Evolutionary conservation across 768 basidiomycete genomes (phyloP).

Genomic region (Termitomyces titanicus): DNA sequence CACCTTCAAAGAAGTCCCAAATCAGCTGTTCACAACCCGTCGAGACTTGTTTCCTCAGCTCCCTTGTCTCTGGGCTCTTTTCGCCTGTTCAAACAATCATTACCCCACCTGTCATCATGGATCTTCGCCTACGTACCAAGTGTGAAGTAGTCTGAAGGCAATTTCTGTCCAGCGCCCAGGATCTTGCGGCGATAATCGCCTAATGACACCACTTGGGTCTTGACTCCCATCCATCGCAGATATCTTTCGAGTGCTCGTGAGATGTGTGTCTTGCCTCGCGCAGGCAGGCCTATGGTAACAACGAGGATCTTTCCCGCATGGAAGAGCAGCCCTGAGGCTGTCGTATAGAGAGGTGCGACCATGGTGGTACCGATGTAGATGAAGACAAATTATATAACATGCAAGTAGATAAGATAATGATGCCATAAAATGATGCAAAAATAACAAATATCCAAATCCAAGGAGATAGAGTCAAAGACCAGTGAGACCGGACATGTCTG

Average conservation of each 20-base stretch:
- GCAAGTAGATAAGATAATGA: slow-evolving; percentile 7
- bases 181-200: slow-evolving; percentile 93
- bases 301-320: slow-evolving; percentile 96
- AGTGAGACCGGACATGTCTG: slow-evolving; percentile 17
- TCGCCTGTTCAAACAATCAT: slow-evolving; percentile 44
- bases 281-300: slow-evolving; percentile 89
- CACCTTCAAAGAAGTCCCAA: slow-evolving; percentile 79
- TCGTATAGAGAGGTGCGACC: slow-evolving; percentile 96
- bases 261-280: slow-evolving; percentile 95
- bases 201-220: slow-evolving; percentile 90
- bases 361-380: slow-evolving; percentile 31
- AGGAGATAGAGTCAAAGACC: background rate
- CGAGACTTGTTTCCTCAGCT: slow-evolving; percentile 68
- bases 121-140: slow-evolving; percentile 45
- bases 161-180: slow-evolving; percentile 80
- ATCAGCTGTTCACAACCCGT: slow-evolving; percentile 87
- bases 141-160: slow-evolving; percentile 92
- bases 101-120: background rate
- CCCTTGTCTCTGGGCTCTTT: slow-evolving; percentile 78
- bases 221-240: slow-evolving; percentile 96
- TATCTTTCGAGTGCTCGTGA: slow-evolving; percentile 96
- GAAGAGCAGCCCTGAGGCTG: slow-evolving; percentile 80
- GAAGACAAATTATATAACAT: background rate
- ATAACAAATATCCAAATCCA: background rate
- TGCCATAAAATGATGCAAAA: background rate